Evolutionary conservation across 2,329 filamentous ascomycete species (phyloP), one percentile per base, ranked within the genome.

Genomic region (Pseudocercospora cruenta): DNA sequence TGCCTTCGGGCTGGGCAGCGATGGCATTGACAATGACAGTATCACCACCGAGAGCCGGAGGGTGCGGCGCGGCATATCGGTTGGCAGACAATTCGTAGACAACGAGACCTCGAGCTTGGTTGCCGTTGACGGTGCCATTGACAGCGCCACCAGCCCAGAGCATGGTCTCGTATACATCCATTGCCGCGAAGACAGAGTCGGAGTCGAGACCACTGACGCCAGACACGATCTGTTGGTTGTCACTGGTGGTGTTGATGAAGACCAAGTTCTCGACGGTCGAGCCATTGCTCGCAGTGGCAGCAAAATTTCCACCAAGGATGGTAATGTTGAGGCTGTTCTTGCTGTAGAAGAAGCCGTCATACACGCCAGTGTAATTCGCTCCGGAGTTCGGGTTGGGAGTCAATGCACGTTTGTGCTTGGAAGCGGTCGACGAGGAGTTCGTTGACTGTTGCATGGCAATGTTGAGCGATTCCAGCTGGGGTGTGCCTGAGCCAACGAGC

Each of bases 271-370:
- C 84, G 67, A 97, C 84, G 4, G 85, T 84, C 3, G 90, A 88
- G 22, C 89, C 91, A 71, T 94, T 87, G 7, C 85, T 85, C 14
- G 86, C 87, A 31, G 83, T 87, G 0, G 92, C 89, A 7, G 87
- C 86, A 77, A 99, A 99, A 73, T 93, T 92, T 1, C 95, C 95
- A 58, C 90, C 95, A 28, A 98, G 84, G 45, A 98, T 87, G 0
- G 95, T 98, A 64, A 96, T 84, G 78, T 97, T 97, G 69, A 87
- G 86, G 65, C 82, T 83, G 68, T 88, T 87, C 16, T 85, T 83
- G 45, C 85, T 86, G 77, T 96, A 93, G 75, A 96, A 97, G 1
- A 89, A 81, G 31, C 93, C 95, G 7, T 91, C 88, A 22, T 90
- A 84, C n/a, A 96, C 89, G 31, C 92, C 93, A 2, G 85, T 85